These are phyloP conservation scores for Sparassis latifolia DNA, from an alignment of 1,284 basidiomycete genomes.

Conservation along the genomic window DNA sequence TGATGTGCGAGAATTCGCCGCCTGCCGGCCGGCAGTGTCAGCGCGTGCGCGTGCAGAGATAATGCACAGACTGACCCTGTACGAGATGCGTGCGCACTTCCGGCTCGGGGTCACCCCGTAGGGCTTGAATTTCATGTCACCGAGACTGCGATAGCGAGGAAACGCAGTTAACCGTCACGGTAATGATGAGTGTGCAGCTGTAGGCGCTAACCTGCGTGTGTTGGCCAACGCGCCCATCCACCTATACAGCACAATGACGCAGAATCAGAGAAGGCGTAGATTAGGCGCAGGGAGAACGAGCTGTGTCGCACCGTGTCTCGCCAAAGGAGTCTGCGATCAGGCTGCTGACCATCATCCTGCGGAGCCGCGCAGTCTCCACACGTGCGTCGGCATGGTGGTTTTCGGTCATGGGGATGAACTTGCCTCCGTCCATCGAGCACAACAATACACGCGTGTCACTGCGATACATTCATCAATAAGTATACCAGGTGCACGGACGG, in stretches of 20 bases:
- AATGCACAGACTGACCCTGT: slow-evolving; percentile 42
- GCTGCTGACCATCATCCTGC: slow-evolving; percentile 86
- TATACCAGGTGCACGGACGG: too few species aligned
- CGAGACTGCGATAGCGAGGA: slow-evolving; percentile 49
- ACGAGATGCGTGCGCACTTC: slow-evolving; percentile 82
- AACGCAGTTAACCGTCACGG: background rate
- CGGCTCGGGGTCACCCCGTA: slow-evolving; percentile 91
- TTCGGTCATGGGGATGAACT: slow-evolving; percentile 79
- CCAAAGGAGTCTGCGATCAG: slow-evolving; percentile 94
- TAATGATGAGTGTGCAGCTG: too few species aligned
- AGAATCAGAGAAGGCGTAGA: background rate
- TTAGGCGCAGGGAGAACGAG: background rate
- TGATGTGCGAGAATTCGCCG: slow-evolving; percentile 70
- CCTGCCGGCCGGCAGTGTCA: slow-evolving; percentile 35
- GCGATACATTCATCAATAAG: background rate
- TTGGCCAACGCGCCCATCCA: slow-evolving; percentile 98
- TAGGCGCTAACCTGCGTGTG: slow-evolving; percentile 67
- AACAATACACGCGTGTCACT: slow-evolving; percentile 89
- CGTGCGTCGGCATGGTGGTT: slow-evolving; percentile 90
- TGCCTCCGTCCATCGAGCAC: slow-evolving; percentile 68
- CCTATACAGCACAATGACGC: slow-evolving; percentile 27
- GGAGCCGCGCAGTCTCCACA: slow-evolving; percentile 78
- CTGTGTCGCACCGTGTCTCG: slow-evolving; percentile 64
- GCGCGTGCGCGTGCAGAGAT: slow-evolving; percentile 1
- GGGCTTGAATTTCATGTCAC: slow-evolving; percentile 86